phyloP scores from a whole-genome alignment of 1,139 yeast genomes.

The Magnusiomyces paraingens region DNA sequence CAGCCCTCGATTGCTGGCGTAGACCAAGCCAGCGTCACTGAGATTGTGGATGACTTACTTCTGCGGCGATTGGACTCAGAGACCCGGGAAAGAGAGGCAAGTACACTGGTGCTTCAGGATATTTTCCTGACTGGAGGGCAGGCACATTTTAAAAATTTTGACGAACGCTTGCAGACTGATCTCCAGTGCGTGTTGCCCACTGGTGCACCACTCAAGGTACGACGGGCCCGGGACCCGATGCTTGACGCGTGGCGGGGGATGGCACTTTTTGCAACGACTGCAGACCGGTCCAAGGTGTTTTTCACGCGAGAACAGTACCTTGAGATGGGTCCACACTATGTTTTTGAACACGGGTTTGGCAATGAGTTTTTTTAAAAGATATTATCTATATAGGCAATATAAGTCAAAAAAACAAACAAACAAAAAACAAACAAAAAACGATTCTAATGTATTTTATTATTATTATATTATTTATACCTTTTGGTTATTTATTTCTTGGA shows the following conservation, averaged over 20 bases:
- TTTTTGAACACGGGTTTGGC: slow-evolving; percentile 81
- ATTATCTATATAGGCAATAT: too few relatives aligned
- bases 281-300: slow-evolving; percentile 43
- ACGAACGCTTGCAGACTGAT: slow-evolving; percentile 58
- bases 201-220: slow-evolving; percentile 54
- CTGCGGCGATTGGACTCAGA: slow-evolving; percentile 53
- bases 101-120: slow-evolving; percentile 49
- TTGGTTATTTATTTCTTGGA: background rate
- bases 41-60: slow-evolving; percentile 63
- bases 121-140: slow-evolving; percentile 86
- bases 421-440: background rate
- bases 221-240: slow-evolving; percentile 59
- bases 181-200: slow-evolving; percentile 66
- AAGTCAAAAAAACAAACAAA: background rate
- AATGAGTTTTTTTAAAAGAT: slow-evolving; percentile 33
- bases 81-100: slow-evolving; percentile 46
- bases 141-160: slow-evolving; percentile 58
- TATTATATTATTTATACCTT: background rate
- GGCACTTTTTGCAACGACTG: slow-evolving; percentile 64
- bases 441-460: background rate
- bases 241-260: slow-evolving; percentile 93
- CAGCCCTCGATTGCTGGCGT: slow-evolving; percentile 95
- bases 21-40: slow-evolving; percentile 89
- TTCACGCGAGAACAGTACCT: slow-evolving; percentile 69
- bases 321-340: slow-evolving; percentile 84